phyloP scores from a whole-genome alignment of 805 yeast genomes.

The Naumovozyma castellii region DNA sequence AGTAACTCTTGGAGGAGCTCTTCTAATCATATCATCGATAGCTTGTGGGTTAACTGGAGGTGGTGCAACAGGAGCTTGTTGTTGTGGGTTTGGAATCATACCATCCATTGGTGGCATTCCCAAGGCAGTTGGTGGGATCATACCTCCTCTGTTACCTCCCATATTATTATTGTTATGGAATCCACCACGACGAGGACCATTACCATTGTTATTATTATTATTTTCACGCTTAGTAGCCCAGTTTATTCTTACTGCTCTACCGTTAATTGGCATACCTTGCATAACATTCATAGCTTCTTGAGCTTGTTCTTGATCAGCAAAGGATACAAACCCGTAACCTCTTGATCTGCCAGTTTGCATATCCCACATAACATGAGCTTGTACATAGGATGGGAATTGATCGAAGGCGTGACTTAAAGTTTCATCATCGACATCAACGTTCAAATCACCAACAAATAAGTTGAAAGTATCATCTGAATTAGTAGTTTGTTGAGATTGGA shows the following conservation, averaged over 20 bases:
- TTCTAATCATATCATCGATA: constrained; percentile 63
- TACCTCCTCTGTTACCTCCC: constrained; percentile 4
- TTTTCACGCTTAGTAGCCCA: constrained; percentile 75
- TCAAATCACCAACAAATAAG: constrained; percentile 78
- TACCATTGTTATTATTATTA: constrained; percentile 19
- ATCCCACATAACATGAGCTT: constrained; percentile 96
- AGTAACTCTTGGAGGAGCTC: constrained; percentile 57
- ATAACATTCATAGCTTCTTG: constrained; percentile 59
- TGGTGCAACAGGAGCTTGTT: constrained; percentile 19
- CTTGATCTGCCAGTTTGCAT: constrained; percentile 88
- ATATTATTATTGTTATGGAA: constrained; percentile 17
- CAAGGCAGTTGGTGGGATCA: constrained; percentile 18
- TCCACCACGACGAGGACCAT: constrained; percentile 16
- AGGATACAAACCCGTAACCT: constrained; percentile 86
- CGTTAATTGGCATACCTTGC: constrained; percentile 66
- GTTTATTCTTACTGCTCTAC: constrained; percentile 72
- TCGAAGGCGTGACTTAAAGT: constrained; percentile 48
- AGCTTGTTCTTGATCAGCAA: constrained; percentile 57
- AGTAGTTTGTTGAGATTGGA: constrained; percentile 63
- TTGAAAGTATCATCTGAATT: constrained; percentile 52
- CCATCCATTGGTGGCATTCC: constrained; percentile 19
- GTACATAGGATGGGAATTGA: constrained; percentile 50
- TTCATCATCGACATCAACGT: constrained; percentile 76
- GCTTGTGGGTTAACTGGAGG: constrained; percentile 41
- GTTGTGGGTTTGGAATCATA: constrained; percentile 15